Evolutionary conservation across 345 rosid genomes (phyloP).

Genomic region (Arabidopsis arenosa): DNA sequence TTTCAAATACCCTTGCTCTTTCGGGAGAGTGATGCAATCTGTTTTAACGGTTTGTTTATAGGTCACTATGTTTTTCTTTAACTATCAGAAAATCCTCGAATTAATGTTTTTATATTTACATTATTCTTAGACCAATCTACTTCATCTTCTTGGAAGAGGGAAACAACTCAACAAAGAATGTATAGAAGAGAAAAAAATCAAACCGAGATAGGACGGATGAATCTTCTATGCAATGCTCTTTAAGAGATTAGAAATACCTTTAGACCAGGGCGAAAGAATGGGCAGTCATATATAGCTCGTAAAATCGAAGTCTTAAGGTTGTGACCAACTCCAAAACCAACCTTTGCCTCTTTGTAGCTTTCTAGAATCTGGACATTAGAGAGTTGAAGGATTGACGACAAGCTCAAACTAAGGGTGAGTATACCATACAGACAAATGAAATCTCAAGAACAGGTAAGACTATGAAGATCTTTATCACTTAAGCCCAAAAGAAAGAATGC

Average conservation of each 20-base stretch:
- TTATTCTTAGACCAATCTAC: conserved; percentile 1
- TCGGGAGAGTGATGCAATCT: background rate
- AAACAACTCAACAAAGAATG: background rate
- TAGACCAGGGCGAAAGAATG: conserved; percentile 71
- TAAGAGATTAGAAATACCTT: conserved; percentile 54
- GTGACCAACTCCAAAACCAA: conserved; percentile 91
- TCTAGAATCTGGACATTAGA: conserved; percentile 62
- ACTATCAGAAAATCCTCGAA: background rate
- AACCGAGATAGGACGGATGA: background rate
- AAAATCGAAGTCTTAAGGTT: conserved; percentile 62
- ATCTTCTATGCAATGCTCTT: conserved; percentile 24
- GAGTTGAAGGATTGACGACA: conserved; percentile 14
- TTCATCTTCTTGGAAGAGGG: conserved; percentile 19
- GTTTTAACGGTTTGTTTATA: conserved; percentile 6
- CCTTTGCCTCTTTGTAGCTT: conserved; percentile 71
- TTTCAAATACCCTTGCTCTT: background rate
- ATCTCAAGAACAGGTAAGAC: conserved; percentile 13
- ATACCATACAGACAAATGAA: background rate
- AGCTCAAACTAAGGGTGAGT: conserved; percentile 8
- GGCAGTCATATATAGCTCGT: conserved; percentile 80
- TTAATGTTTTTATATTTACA: background rate
- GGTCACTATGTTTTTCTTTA: background rate
- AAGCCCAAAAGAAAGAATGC: background rate
- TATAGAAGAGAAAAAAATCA: background rate
- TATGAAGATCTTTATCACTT: background rate